Conservation (phyloP, 495 filamentous ascomycete species). For the Hyaloscypha finlandica region DNA sequence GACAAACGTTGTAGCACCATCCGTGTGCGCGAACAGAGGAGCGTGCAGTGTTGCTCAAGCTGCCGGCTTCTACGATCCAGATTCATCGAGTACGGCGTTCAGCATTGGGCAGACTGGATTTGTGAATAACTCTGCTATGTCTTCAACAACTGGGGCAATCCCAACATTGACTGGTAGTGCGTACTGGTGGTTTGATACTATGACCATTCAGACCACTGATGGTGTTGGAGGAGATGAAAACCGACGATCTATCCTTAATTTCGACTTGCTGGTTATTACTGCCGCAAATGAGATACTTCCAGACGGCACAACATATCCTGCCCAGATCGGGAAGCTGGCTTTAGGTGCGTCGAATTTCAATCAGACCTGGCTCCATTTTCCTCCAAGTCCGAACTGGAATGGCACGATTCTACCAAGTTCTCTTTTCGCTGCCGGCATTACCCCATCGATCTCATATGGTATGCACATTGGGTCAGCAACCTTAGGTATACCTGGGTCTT, state of each 20-base stretch:
- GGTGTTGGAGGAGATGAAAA: background rate
- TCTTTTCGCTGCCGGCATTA: slow-evolving; percentile 38
- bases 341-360: slow-evolving; percentile 40
- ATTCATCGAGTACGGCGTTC: background rate
- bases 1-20: slow-evolving; percentile 11
- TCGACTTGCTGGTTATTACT: slow-evolving; percentile 23
- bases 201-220: background rate
- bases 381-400: slow-evolving; percentile 25
- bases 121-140: background rate
- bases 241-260: background rate
- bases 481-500: slow-evolving; percentile 42
- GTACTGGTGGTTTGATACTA: slow-evolving; percentile 18
- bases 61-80: slow-evolving; percentile 19
- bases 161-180: slow-evolving; percentile 3
- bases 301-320: slow-evolving; percentile 37
- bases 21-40: slow-evolving; percentile 8
- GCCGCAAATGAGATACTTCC: slow-evolving; percentile 28
- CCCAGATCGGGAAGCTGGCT: slow-evolving; percentile 39
- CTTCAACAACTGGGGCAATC: background rate
- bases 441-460: slow-evolving; percentile 51
- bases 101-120: background rate
- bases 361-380: slow-evolving; percentile 26
- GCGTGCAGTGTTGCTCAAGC: background rate
- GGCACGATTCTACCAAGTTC: slow-evolving; percentile 39
- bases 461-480: slow-evolving; percentile 55